These are phyloP conservation scores for Chlamydomonas applanata DNA, from an alignment of 139 green algal species.

Conservation along the genomic window DNA sequence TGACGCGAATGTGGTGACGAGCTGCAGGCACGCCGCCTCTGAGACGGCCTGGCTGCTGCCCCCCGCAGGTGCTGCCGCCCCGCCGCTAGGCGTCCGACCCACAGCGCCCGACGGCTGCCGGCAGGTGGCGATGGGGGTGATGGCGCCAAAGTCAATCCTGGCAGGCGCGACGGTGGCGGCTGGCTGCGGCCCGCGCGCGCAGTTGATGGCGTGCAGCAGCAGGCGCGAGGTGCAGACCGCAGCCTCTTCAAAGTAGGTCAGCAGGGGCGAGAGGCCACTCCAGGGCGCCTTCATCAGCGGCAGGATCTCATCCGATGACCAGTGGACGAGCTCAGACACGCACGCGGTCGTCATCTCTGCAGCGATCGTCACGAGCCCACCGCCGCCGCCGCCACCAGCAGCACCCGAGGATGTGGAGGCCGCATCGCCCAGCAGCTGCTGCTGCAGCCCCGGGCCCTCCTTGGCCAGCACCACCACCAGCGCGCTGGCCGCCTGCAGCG, in stretches of 20 bases:
- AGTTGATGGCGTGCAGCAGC: conserved; percentile 11
- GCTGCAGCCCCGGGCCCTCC: not conserved
- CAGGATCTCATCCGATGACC: not conserved
- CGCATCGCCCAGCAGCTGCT: not conserved
- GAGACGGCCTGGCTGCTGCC: too few relatives aligned
- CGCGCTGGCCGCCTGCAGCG: conserved; percentile 14
- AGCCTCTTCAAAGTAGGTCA: not conserved
- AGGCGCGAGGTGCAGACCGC: conserved; percentile 14
- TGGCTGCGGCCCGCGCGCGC: not conserved
- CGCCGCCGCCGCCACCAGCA: too few relatives aligned
- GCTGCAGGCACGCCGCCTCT: not conserved
- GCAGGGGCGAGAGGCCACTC: not conserved
- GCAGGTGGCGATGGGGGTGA: not conserved
- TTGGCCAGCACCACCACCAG: conserved; percentile 19
- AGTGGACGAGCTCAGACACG: not conserved
- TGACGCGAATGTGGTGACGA: not conserved
- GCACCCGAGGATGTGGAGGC: not conserved
- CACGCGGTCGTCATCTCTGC: not conserved
- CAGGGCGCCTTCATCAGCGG: not conserved
- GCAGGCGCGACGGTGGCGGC: not conserved
- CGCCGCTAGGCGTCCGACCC: not conserved
- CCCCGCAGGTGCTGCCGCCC: too few relatives aligned
- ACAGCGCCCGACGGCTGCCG: not conserved
- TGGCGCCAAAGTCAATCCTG: not conserved
- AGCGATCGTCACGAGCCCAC: not conserved